Evolutionary conservation across 2,329 filamentous ascomycete genomes (phyloP), one percentile per base, ranked within the genome.

Genomic region (Ophiostoma pallidulum): DNA sequence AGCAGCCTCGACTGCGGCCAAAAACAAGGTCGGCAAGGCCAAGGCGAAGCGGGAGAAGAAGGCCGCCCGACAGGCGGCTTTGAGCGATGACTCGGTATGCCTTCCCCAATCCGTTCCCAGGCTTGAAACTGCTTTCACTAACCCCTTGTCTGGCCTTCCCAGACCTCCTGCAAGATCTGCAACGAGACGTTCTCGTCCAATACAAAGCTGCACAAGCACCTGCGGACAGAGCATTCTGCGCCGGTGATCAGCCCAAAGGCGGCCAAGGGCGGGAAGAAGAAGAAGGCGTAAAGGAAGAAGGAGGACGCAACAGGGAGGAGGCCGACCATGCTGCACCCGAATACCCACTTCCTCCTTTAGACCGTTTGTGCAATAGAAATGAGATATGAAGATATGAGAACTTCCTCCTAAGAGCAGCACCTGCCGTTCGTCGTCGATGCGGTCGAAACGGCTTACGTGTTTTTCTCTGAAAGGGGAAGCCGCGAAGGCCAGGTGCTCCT

Each of bases 1-100:
- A 4, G 37, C 42, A 13, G 82, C 80, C 16, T 67, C 64, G 26
- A n/a, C n/a, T n/a, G 75, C 82, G 53, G 86, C 86, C 3, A 69
- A 73, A 19, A 47, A 51, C 14, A 58, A 58, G 41, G 24, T 53
- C 7, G 55, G 55, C 40, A 57, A 54, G 50, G 56, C 56, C 36
- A 57, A 55, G 44, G 51, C 48, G 10, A 54, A 55, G 45, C 46
- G 51, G 19, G 47, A 54, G 20, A 56, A 55, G 39, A 53, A 48
- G 41, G 54, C 53, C 1, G 52, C 52, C 2, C 46, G 43, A n/a
- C 32, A 29, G 14, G 28, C 40, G 12, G 44, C n/a, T n/a, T n/a
- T n/a, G n/a, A n/a, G n/a, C n/a, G n/a, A n/a, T n/a, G n/a, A n/a
- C n/a, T n/a, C n/a, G n/a, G n/a, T n/a, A n/a, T n/a, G n/a, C n/a